phyloP scores from a whole-genome alignment of 345 rosid genomes.

The Hevea brasiliensis region DNA sequence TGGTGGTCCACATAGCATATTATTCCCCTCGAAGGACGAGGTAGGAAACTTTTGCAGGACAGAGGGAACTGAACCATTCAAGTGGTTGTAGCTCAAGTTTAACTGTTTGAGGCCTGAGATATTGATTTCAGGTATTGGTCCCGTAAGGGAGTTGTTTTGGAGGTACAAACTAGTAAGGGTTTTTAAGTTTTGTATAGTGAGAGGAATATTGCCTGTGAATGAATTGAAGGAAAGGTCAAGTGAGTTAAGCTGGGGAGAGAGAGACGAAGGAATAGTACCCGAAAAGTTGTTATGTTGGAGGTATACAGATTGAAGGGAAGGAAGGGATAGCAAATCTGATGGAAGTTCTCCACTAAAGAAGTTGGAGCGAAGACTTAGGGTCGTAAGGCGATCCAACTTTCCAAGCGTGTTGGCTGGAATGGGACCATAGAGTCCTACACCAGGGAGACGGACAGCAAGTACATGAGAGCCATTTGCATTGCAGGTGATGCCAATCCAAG shows the following conservation, averaged over 20 bases:
- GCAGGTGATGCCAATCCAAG: slow-evolving; percentile 87
- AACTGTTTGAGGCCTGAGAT: slow-evolving; percentile 54
- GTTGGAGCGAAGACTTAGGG: slow-evolving; percentile 82
- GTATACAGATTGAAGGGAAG: slow-evolving; percentile 58
- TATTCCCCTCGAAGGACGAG: slow-evolving; percentile 74
- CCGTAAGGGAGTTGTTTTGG: slow-evolving; percentile 68
- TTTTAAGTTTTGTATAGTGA: slow-evolving; percentile 47
- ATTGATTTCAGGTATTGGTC: slow-evolving; percentile 57
- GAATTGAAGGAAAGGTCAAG: slow-evolving; percentile 81
- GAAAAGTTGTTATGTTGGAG: slow-evolving; percentile 86
- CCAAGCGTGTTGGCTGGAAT: slow-evolving; percentile 76
- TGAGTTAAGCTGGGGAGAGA: slow-evolving; percentile 49
- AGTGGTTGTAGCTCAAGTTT: slow-evolving; percentile 73
- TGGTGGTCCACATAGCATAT: slow-evolving; percentile 66
- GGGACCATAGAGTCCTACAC: slow-evolving; percentile 69
- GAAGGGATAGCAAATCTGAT: slow-evolving; percentile 64
- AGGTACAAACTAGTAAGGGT: slow-evolving; percentile 58
- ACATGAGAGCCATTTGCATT: slow-evolving; percentile 51
- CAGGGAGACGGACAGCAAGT: slow-evolving; percentile 73
- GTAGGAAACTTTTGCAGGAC: slow-evolving; percentile 58
- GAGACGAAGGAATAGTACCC: slow-evolving; percentile 57
- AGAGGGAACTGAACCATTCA: slow-evolving; percentile 76
- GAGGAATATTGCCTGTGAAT: slow-evolving; percentile 64
- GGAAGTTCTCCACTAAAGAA: slow-evolving; percentile 66
- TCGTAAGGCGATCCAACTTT: slow-evolving; percentile 64